Evolutionary conservation across 2,329 filamentous ascomycete species (phyloP).

Genomic region (Clonostachys rhizophaga): DNA sequence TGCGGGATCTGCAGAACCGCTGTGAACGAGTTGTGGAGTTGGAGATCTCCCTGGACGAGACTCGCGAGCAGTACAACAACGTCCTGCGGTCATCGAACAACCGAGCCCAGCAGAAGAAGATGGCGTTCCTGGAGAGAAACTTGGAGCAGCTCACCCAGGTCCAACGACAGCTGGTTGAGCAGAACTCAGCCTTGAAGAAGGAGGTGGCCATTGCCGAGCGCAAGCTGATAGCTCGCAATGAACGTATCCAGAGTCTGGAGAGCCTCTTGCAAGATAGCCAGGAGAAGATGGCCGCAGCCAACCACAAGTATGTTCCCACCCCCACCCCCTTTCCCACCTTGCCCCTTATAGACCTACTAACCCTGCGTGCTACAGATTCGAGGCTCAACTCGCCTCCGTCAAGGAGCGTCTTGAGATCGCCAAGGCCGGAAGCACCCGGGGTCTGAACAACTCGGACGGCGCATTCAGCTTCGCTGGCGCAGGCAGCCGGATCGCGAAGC

Average conservation of each 20-base stretch:
- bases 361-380: conserved; percentile 61
- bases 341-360: conserved; percentile 14
- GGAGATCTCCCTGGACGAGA: conserved; percentile 96
- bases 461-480: conserved; percentile 68
- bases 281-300: conserved; percentile 95
- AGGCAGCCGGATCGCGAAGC: conserved; percentile 66
- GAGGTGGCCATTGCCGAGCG: conserved; percentile 98
- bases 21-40: conserved; percentile 98
- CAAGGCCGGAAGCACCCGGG: conserved; percentile 85
- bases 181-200: conserved; percentile 96
- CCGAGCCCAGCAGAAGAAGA: conserved; percentile 99
- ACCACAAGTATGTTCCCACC: conserved; percentile 74
- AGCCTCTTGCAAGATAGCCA: conserved; percentile 91
- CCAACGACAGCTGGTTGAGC: conserved; percentile 94
- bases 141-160: conserved; percentile 97
- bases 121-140: conserved; percentile 98
- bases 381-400: conserved; percentile 92
- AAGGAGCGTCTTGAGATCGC: conserved; percentile 96
- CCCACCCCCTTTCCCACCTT: background rate
- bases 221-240: conserved; percentile 93
- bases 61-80: conserved; percentile 98
- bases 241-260: conserved; percentile 93
- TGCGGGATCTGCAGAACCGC: conserved; percentile 97
- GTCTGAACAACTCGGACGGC: conserved; percentile 62
- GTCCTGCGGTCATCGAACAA: conserved; percentile 96